Percentiles rank a stretch among this genome's conserved stretches.
Evolutionary conservation across 257 asterid genomes (phyloP).

Genomic region (Primulina eburnea): DNA sequence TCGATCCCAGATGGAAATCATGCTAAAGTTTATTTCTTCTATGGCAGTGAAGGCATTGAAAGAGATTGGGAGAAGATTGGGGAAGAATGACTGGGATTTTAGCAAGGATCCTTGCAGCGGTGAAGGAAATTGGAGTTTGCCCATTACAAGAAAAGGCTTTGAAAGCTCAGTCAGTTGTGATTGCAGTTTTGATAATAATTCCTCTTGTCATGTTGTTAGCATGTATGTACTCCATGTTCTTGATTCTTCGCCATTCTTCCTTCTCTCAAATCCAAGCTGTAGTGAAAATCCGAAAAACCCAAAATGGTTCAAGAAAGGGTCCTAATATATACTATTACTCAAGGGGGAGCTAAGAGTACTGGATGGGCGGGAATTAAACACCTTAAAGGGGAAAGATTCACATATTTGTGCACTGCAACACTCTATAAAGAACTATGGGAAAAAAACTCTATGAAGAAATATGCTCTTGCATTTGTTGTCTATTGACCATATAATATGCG

Average conservation of each 20-base stretch:
- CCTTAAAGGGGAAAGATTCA: no score
- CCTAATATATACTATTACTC: no score
- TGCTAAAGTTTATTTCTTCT: neutral
- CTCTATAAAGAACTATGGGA: no score
- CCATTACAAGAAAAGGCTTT: slow-evolving; percentile 47
- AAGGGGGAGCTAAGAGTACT: no score
- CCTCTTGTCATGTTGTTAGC: slow-evolving; percentile 66
- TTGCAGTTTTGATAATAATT: slow-evolving; percentile 53
- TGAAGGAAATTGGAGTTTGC: slow-evolving; percentile 71
- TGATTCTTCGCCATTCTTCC: neutral
- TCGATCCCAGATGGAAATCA: slow-evolving; percentile 14
- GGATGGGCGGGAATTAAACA: no score
- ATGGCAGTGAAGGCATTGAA: slow-evolving; percentile 58
- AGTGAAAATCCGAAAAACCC: neutral
- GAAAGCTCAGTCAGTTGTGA: slow-evolving; percentile 70
- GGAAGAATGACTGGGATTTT: slow-evolving; percentile 83
- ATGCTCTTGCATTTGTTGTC: neutral
- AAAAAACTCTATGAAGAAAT: no score
- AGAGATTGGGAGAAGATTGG: slow-evolving; percentile 57
- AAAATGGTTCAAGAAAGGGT: neutral
- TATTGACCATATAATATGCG: neutral
- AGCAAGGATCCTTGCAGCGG: slow-evolving; percentile 71
- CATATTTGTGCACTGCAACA: no score
- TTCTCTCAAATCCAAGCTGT: neutral
- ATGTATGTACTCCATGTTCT: slow-evolving; percentile 40